Conservation (phyloP, 1,284 basidiomycete genomes). For the Rhodotorula sp. region DNA sequence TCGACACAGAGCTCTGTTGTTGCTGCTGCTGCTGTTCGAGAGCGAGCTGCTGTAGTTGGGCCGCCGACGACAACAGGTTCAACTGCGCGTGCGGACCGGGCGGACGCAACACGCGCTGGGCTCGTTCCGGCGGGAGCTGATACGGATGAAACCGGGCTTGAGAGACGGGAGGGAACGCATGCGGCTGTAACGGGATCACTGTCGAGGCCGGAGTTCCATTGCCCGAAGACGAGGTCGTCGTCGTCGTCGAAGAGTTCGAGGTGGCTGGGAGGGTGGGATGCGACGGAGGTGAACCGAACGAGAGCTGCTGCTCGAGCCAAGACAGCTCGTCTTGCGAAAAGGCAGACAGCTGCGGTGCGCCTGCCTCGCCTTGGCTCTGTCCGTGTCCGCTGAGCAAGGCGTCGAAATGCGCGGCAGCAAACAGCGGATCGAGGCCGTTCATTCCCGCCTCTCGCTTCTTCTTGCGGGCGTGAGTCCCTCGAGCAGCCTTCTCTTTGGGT, state of each 20-base stretch:
- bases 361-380: not conserved
- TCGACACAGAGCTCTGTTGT: not conserved
- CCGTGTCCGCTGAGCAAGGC: not conserved
- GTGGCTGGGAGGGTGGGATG: not conserved
- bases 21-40: not conserved
- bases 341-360: not conserved
- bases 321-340: slow-evolving; percentile 10
- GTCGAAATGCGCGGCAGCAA: not conserved
- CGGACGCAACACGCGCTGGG: not conserved
- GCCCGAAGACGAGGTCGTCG: not conserved
- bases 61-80: not conserved
- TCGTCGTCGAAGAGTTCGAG: not conserved
- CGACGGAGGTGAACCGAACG: not conserved
- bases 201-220: not conserved
- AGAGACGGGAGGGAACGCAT: slow-evolving; percentile 31
- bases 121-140: slow-evolving; percentile 12
- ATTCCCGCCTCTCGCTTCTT: not conserved
- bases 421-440: not conserved
- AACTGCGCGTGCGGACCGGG: not conserved
- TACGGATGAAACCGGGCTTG: slow-evolving; percentile 22
- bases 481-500: no score
- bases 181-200: not conserved
- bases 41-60: not conserved
- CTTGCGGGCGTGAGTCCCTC: no score
- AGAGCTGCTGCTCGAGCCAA: slow-evolving; percentile 16